Conservation (phyloP, 1,284 basidiomycete species). For the Gymnopus androsaceus region DNA sequence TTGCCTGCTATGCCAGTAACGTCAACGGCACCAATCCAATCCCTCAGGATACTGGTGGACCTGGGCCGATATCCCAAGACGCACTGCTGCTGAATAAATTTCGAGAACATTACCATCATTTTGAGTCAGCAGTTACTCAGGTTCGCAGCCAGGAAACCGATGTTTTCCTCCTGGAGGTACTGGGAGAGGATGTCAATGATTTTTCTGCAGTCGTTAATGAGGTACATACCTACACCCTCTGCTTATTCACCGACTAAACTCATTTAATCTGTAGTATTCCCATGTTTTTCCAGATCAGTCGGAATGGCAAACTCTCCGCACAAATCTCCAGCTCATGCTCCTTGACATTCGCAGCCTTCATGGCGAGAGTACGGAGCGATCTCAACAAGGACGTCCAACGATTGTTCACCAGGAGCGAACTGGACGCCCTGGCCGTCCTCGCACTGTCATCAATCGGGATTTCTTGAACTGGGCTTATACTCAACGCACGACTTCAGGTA, state of each 20-base stretch:
- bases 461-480: conserved; percentile 29
- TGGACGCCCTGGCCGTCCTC: conserved; percentile 24
- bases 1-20: too few species aligned
- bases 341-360: conserved; percentile 20
- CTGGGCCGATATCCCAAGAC: too few species aligned
- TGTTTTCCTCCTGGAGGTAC: not conserved
- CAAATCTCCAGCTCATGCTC: conserved; percentile 21
- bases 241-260: too few species aligned
- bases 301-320: conserved; percentile 10
- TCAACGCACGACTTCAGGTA: conserved; percentile 21
- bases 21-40: too few species aligned
- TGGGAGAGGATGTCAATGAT: not conserved
- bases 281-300: not conserved
- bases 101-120: not conserved
- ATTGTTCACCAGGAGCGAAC: conserved; percentile 19
- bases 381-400: conserved; percentile 21
- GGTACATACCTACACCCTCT: not conserved
- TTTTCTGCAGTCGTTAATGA: not conserved
- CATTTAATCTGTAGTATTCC: too few species aligned
- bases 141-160: not conserved
- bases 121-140: not conserved
- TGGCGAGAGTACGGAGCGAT: conserved; percentile 16
- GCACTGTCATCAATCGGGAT: conserved; percentile 25
- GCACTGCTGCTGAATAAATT: too few species aligned
- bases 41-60: too few species aligned